These are phyloP conservation scores for Thielaviopsis ethacetica DNA, from an alignment of 2,329 filamentous ascomycete genomes.

Conservation along the genomic window DNA sequence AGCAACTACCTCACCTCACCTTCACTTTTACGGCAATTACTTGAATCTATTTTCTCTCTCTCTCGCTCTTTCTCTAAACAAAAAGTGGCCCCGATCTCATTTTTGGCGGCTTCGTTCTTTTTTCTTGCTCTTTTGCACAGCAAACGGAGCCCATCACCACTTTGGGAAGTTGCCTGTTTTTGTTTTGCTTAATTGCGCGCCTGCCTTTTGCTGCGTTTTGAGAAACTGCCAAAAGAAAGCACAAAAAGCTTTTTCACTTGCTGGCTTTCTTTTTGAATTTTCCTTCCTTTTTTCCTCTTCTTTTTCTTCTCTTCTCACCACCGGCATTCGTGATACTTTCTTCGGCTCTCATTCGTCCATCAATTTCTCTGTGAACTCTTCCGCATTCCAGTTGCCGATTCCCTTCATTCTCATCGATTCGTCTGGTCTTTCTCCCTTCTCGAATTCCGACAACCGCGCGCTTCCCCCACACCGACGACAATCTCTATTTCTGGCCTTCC, in stretches of 20 bases:
- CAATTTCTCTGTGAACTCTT: neutral
- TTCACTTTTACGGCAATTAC: neutral
- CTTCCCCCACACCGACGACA: neutral
- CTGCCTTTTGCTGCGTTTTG: neutral
- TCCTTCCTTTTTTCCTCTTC: neutral
- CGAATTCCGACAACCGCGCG: neutral
- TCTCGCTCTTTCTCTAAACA: neutral
- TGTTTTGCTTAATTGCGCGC: neutral
- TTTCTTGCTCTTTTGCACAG: neutral
- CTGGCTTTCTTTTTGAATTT: neutral
- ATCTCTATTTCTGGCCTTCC: neutral
- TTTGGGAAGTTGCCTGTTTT: neutral
- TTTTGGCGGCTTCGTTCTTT: neutral
- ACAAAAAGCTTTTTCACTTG: too few species aligned
- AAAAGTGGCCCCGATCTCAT: neutral
- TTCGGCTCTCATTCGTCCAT: neutral
- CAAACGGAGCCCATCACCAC: neutral
- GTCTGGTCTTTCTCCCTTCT: neutral
- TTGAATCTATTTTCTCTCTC: neutral
- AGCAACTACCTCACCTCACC: neutral
- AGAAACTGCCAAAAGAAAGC: neutral
- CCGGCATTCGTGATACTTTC: too few species aligned
- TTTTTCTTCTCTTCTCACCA: neutral
- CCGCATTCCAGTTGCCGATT: neutral
- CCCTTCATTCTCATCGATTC: neutral